phyloP scores from a whole-genome alignment of 176 grass and related monocot species.

The Puya raimondii region DNA sequence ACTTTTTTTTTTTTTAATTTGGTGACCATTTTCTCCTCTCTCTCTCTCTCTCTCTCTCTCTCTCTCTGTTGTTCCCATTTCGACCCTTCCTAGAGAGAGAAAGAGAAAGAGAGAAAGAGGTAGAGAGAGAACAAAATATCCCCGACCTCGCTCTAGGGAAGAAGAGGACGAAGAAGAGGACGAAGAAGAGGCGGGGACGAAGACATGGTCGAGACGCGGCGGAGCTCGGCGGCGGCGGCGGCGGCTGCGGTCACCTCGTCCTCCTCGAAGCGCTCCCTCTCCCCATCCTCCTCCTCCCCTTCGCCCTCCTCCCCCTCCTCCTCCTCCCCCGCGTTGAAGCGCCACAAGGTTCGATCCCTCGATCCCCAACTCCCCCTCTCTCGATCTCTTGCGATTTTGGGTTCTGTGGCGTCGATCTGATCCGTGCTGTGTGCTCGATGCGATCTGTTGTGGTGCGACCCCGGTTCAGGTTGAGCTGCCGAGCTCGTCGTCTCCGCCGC shows the following conservation, averaged over 20 bases:
- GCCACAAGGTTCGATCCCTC: conserved; percentile 67
- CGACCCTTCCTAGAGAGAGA: too few species aligned
- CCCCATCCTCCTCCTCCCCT: not conserved
- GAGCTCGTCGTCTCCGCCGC: conserved; percentile 23
- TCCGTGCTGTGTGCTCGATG: conserved; percentile 18
- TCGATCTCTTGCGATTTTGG: not conserved
- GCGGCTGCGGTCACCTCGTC: not conserved
- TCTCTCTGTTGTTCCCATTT: too few species aligned
- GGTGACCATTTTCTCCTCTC: not conserved
- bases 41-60: not conserved
- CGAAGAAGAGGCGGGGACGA: conserved; percentile 9
- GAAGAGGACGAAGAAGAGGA: not conserved
- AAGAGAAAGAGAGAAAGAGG: too few species aligned
- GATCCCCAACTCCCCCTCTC: conserved; percentile 8
- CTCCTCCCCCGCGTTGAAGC: conserved; percentile 50
- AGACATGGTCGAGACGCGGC: conserved; percentile 94
- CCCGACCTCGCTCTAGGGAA: not conserved
- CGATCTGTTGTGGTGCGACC: conserved; percentile 23
- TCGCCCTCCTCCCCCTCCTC: conserved; percentile 30
- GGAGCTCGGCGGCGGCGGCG: conserved; percentile 60
- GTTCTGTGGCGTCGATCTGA: conserved; percentile 19
- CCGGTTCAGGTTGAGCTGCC: conserved; percentile 32
- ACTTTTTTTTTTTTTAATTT: too few species aligned
- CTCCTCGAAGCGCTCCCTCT: conserved; percentile 23
- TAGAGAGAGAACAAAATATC: too few species aligned